phyloP scores from a whole-genome alignment of 176 grass and related monocot genomes.

The Triticum urartu region DNA sequence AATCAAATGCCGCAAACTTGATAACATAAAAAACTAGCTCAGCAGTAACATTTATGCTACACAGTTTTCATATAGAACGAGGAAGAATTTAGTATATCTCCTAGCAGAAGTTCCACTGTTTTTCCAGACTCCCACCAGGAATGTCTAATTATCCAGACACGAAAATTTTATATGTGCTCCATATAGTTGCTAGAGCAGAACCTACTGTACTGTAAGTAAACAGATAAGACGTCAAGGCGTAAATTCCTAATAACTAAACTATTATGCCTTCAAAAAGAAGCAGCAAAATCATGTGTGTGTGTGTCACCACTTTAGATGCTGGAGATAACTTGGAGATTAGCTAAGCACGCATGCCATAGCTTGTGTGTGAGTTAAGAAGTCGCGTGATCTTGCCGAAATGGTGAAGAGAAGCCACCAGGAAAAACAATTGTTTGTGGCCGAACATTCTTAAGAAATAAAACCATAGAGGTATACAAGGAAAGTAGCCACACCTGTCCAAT shows the following conservation, averaged over 20 bases:
- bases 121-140: neutral
- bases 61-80: neutral
- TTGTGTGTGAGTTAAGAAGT: neutral
- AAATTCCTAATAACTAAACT: neutral
- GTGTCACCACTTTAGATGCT: neutral
- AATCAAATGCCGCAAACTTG: slow-evolving; percentile 16
- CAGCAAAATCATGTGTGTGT: neutral
- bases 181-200: neutral
- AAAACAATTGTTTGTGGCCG: neutral
- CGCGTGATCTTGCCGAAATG: neutral
- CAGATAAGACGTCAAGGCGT: neutral
- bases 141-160: neutral
- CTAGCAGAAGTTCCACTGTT: neutral
- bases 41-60: neutral
- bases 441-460: neutral
- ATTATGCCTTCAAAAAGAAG: neutral
- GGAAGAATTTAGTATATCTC: neutral
- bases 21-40: neutral
- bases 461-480: neutral
- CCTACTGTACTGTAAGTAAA: neutral
- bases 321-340: neutral
- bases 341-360: neutral
- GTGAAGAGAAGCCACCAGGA: neutral
- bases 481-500: slow-evolving; percentile 71
- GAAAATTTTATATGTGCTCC: neutral